Evolutionary conservation across 306 rosid species (phyloP), one percentile per base, ranked within the genome.

Genomic region (Inga oerstediana): DNA sequence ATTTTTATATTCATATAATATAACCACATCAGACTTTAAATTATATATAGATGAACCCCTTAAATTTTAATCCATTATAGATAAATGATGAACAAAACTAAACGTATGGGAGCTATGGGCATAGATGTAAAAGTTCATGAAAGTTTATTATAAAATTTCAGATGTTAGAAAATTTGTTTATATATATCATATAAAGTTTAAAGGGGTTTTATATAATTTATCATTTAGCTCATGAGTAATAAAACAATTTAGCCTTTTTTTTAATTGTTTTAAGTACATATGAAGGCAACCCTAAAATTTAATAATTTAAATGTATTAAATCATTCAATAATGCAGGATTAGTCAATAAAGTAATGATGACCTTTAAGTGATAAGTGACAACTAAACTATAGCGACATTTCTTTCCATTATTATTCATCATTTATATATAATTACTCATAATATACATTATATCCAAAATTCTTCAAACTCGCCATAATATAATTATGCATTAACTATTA

Each of bases 401-500:
- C 66, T 69, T 79, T 39, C 32, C 24, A 65, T 64, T 30, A 64
- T 14, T 64, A 13, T 32, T 64, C 19, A 64, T 64, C 69, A 27
- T 64, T 30, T 2, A 24, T 11, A 11, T 11, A 27, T 62, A 24
- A 65, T 43, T 68, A 66, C 9, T 35, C 49, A 34, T 77, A 1
- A 32, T 77, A 2, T 45, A 77, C 72, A 61, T 72, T 32, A 75
- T 48, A 74, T 74, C 49, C 51, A 79, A 74, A 49, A 22, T 74
- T 22, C 19, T 70, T 32, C 46, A 51, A 65, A 39, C 19, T 69
- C 19, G 15, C 75, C n/a, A 68, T 76, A 46, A 46, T 4, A 4
- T 14, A 48, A 85, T 59, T 61, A 80, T 80, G 81, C 3, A 34
- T 54, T 85, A 72, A 85, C 81, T 75, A 64, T 51, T 83, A 67